Percentiles rank a stretch among this genome's conserved stretches.
phyloP scores from a whole-genome alignment of 306 rosid genomes.

The Acacia acuminata region DNA sequence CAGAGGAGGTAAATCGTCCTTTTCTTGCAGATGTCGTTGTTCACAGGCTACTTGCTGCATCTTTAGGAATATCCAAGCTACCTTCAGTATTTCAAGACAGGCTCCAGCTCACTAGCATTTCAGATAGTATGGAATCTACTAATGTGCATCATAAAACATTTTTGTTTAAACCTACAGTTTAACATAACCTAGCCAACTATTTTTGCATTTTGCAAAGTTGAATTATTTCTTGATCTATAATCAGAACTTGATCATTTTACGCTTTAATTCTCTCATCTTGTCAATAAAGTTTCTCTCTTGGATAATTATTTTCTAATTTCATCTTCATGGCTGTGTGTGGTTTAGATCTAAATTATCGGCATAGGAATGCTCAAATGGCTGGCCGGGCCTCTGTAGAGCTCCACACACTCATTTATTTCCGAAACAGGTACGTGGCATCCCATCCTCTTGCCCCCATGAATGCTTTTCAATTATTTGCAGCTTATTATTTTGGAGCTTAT shows the following conservation, averaged over 20 bases:
- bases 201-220: not conserved
- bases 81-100: constrained; percentile 80
- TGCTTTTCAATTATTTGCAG: constrained; percentile 9
- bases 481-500: constrained; percentile 28
- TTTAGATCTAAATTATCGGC: constrained; percentile 93
- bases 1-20: constrained; percentile 25
- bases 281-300: not conserved
- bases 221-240: constrained; percentile 3
- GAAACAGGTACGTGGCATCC: constrained; percentile 54
- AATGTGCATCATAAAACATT: not conserved
- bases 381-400: constrained; percentile 94
- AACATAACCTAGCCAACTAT: not conserved
- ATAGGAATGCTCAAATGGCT: constrained; percentile 97
- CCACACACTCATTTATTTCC: constrained; percentile 80
- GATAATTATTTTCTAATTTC: constrained; percentile 8
- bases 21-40: constrained; percentile 80
- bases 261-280: constrained; percentile 4
- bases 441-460: constrained; percentile 14
- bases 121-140: constrained; percentile 77
- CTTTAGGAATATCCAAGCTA: constrained; percentile 76
- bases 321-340: constrained; percentile 25
- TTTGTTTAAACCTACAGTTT: not conserved
- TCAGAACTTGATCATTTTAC: constrained; percentile 10
- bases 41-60: constrained; percentile 95
- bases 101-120: constrained; percentile 66